Evolutionary conservation across 2,329 filamentous ascomycete genomes (phyloP), one percentile per base, ranked within the genome.

Genomic region (Trichoderma semiorbis): DNA sequence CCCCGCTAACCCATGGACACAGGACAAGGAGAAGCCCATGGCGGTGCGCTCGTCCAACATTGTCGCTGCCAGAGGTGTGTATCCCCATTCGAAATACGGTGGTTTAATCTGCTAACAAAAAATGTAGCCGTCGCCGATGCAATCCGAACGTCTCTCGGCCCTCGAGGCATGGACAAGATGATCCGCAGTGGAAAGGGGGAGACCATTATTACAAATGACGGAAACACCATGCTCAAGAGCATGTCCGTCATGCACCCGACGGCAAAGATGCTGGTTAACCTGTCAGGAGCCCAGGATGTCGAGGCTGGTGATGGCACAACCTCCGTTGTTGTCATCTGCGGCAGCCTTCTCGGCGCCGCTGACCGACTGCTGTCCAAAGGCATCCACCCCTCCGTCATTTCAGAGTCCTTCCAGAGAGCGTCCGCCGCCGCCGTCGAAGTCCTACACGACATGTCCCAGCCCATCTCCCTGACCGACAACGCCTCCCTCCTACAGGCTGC

Each of bases 161-260:
- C 96, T 76, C 91, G 96, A 83, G 96, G 96, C 80, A 98, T 98
- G 95, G 95, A 98, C 86, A 98, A 98, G 87, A 98, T 98, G 95
- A 98, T 99, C 78, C 93, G 97, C 87, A 97, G 92, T 73, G 93
- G 94, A 81, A 97, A 94, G 85, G 96, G 95, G 84, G 93, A 97
- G 83, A 98, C 95, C 72, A 96, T 98, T 82, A 99, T 99, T 85
- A 99, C 96, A 80, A 99, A 99, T 87, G 96, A 99, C 84, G 96
- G 96, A 82, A 97, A 97, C 86, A 99, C 96, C 72, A 99, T 99
- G 95, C 86, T 99, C 80, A 97, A 93, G 85, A 95, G 95, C 86
- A 98, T 99, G 96, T 93, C 93, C 75, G 96, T 99, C 76, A 94
- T 99, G 92, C 96, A 99, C 81, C 96, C 96, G n/a, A 97, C 97